Evolutionary conservation across 306 rosid species (phyloP).

Genomic region (Dryas octopetala): DNA sequence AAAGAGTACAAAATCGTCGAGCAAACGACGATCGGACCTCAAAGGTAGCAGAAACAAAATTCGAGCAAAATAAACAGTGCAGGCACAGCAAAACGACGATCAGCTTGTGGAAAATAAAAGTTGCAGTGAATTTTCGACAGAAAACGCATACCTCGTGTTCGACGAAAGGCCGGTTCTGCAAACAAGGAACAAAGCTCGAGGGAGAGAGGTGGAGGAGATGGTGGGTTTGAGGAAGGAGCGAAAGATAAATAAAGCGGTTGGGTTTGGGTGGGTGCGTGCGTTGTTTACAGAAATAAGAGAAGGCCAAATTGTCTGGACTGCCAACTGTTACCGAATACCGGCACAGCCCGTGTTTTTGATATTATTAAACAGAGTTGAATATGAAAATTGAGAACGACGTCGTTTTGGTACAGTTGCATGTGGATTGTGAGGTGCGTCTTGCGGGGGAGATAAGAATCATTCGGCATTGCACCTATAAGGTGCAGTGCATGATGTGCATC

Average conservation of each 20-base stretch:
- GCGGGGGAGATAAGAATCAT: background rate
- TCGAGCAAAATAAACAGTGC: background rate
- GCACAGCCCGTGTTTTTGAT: slow-evolving; percentile 19
- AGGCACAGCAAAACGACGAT: background rate
- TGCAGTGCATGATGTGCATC: too few species aligned
- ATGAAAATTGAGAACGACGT: background rate
- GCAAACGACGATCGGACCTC: slow-evolving; percentile 25
- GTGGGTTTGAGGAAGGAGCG: slow-evolving; percentile 27
- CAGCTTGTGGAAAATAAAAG: background rate
- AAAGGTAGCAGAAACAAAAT: background rate
- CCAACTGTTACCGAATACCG: slow-evolving; percentile 56
- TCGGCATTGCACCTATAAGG: background rate
- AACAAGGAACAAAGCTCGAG: slow-evolving; percentile 21
- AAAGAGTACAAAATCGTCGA: slow-evolving; percentile 21
- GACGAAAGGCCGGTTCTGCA: slow-evolving; percentile 27
- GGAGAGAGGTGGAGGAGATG: slow-evolving; percentile 18
- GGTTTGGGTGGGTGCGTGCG: background rate
- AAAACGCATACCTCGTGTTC: slow-evolving; percentile 35
- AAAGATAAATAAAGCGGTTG: slow-evolving; percentile 51
- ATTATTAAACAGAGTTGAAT: background rate
- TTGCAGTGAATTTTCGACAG: background rate
- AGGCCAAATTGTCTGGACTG: slow-evolving; percentile 45
- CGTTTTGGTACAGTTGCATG: background rate
- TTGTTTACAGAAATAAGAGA: slow-evolving; percentile 39
- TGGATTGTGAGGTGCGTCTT: background rate